Conservation (phyloP, 805 yeast genomes). For the Starmerella stigmatis region DNA sequence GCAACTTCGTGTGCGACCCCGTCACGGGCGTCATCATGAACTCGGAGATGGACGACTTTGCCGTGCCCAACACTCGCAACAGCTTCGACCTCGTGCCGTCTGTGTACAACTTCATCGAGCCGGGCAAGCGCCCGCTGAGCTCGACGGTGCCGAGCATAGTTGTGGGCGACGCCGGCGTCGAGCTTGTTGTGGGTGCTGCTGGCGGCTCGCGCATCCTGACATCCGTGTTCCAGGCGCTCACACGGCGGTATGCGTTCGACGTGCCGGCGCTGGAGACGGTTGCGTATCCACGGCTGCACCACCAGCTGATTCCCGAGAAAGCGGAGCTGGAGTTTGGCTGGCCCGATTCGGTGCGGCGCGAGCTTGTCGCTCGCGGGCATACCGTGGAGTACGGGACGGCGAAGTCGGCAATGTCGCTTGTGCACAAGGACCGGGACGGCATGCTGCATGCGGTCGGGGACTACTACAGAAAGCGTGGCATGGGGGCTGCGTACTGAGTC, state of each 20-base stretch:
- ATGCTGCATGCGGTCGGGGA: constrained; percentile 71
- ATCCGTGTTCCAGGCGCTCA: constrained; percentile 68
- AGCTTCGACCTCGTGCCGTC: constrained; percentile 78
- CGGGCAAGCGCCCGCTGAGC: constrained; percentile 73
- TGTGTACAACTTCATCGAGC: constrained; percentile 61
- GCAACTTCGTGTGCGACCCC: constrained; percentile 72
- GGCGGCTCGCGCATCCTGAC: constrained; percentile 88
- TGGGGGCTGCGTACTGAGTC: constrained; percentile 60
- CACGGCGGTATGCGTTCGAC: constrained; percentile 50
- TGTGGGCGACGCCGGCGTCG: constrained; percentile 33
- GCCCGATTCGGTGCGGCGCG: constrained; percentile 29
- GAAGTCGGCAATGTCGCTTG: constrained; percentile 50
- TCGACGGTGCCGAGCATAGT: constrained; percentile 72
- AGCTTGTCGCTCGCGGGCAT: constrained; percentile 42
- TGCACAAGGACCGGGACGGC: constrained; percentile 33
- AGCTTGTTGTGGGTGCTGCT: constrained; percentile 76
- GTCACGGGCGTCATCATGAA: constrained; percentile 74
- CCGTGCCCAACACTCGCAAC: constrained; percentile 57
- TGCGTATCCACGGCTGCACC: constrained; percentile 76
- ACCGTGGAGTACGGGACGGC: constrained; percentile 35
- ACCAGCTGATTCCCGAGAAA: constrained; percentile 71
- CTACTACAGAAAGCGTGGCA: constrained; percentile 79
- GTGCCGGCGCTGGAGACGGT: constrained; percentile 56
- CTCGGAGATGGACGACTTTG: constrained; percentile 92
- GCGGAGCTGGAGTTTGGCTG: constrained; percentile 51